phyloP scores from a whole-genome alignment of 2,329 filamentous ascomycete species.

The Cercospora berteroae region DNA sequence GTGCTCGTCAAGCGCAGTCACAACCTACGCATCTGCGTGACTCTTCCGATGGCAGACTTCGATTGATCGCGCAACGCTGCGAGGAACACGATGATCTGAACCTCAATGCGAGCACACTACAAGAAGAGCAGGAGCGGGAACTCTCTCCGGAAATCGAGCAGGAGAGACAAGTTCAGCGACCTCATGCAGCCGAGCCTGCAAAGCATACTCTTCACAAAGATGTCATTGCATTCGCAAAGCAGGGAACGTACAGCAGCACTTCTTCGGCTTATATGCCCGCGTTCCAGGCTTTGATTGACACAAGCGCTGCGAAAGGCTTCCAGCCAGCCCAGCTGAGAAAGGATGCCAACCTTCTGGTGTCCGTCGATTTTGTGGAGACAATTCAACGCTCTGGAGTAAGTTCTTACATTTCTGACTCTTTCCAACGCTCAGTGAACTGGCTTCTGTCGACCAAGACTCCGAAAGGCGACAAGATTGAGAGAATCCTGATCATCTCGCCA shows the following conservation, averaged over 20 bases:
- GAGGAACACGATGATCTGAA: conserved; percentile 23
- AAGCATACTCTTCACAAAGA: conserved; percentile 47
- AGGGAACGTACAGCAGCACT: conserved; percentile 34
- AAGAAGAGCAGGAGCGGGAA: conserved; percentile 69
- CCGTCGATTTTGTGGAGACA: conserved; percentile 18
- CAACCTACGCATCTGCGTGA: neutral
- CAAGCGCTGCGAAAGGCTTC: conserved; percentile 13
- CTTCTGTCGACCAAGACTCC: conserved; percentile 42
- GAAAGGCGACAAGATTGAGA: conserved; percentile 10
- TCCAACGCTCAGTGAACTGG: conserved; percentile 56
- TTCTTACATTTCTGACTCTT: conserved; percentile 44
- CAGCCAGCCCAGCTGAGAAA: neutral
- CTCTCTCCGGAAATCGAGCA: conserved; percentile 63
- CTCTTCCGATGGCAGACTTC: conserved; percentile 29
- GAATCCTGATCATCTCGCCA: conserved; percentile 58
- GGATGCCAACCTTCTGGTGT: conserved; percentile 20
- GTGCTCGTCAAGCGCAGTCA: neutral
- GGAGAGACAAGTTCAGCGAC: conserved; percentile 55
- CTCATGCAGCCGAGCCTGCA: conserved; percentile 42
- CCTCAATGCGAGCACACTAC: conserved; percentile 40
- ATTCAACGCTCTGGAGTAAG: neutral
- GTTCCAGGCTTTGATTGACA: conserved; percentile 11
- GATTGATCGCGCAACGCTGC: conserved; percentile 29
- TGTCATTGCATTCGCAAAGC: conserved; percentile 43
- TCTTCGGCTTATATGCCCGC: conserved; percentile 33